Evolutionary conservation across 371 early-diverging fungal genomes (phyloP), one percentile per base, ranked within the genome.

Genomic region (Mucor sp.): DNA sequence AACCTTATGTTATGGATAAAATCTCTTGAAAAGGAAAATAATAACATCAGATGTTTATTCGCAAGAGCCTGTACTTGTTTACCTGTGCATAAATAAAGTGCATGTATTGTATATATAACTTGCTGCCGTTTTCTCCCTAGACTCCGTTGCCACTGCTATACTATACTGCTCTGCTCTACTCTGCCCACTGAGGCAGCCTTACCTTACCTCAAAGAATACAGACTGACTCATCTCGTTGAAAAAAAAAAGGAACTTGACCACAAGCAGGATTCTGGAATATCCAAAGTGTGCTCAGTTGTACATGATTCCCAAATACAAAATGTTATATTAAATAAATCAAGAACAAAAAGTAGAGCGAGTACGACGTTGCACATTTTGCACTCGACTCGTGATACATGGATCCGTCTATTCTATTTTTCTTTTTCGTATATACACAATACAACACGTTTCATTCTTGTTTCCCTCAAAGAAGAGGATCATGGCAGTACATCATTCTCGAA

Each of bases 301-400:
- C 50, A 50, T 50, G 50, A 50, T 50, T 50, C 50, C 50, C 50
- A 50, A 50, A 50, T 58, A 58, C 19, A 50, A 53, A 37, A 23
- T 53, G 14, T 55, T 55, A 55, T 63, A 50, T 50, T 53, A 50
- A 63, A 61, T 47, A 30, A 47, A 25, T 23, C 37, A 50, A 53
- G 6, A 48, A 21, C 37, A 15, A 0, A 53, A 30, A 2, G 6
- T 30, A 6, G 30, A 30, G 30, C 30, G n/a, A 23, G 63, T 63
- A 39, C 55, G 9, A 63, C 63, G 55, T 63, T 39, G 28, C 11
- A 63, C 63, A 50, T 25, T 50, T 50, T 21, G 23, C 14, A 44
- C 21, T 7, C n/a, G 35, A 37, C 63, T 63, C 53, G 63, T 63
- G 63, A 63, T 55, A 63, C 63, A 27, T 63, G 50, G 55, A 63